A percentile compares a stretch with the other conserved stretches of the same genome.
Conservation (phyloP, 192 early-diverging fungal genomes). For the Phlyctochytrium arcticum region DNA sequence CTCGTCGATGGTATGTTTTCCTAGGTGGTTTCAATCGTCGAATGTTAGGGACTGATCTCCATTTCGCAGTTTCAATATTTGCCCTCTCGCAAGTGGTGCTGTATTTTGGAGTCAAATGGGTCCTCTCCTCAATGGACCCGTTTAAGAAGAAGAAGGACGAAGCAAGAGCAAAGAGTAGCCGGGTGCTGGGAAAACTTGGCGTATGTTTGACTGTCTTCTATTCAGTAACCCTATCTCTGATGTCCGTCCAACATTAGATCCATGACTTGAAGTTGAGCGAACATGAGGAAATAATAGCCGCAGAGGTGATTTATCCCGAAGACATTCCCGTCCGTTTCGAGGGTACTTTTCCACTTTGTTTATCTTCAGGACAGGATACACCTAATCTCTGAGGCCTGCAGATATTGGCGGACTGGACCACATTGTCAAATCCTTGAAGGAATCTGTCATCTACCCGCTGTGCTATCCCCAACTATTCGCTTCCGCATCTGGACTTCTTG, state of each 20-base stretch:
- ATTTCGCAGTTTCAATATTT: constrained; percentile 66
- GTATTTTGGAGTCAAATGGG: constrained; percentile 73
- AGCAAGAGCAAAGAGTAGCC: constrained; percentile 70
- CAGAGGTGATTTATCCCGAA: constrained; percentile 90
- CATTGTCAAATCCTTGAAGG: constrained; percentile 86
- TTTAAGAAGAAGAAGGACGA: constrained; percentile 65
- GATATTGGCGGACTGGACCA: constrained; percentile 92
- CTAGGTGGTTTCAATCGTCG: background rate
- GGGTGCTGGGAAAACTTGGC: constrained; percentile 65
- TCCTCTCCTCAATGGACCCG: constrained; percentile 72
- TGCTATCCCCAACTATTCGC: constrained; percentile 89
- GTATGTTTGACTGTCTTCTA: constrained; percentile 41
- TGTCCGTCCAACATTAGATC: background rate
- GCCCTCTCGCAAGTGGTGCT: constrained; percentile 85
- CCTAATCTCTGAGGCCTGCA: background rate
- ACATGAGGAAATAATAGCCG: constrained; percentile 90
- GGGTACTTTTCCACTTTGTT: constrained; percentile 39
- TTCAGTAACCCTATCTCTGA: too few relatives aligned
- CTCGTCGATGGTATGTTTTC: constrained; percentile 16
- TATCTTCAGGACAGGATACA: background rate
- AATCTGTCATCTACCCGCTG: constrained; percentile 95
- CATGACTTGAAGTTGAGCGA: constrained; percentile 75
- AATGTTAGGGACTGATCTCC: background rate
- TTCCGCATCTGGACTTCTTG: constrained; percentile 77
- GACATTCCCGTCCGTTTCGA: constrained; percentile 83